Percentiles rank a stretch among this genome's conserved stretches.
Evolutionary conservation across 2,329 filamentous ascomycete genomes (phyloP).

Genomic region (Volutella citrinella): DNA sequence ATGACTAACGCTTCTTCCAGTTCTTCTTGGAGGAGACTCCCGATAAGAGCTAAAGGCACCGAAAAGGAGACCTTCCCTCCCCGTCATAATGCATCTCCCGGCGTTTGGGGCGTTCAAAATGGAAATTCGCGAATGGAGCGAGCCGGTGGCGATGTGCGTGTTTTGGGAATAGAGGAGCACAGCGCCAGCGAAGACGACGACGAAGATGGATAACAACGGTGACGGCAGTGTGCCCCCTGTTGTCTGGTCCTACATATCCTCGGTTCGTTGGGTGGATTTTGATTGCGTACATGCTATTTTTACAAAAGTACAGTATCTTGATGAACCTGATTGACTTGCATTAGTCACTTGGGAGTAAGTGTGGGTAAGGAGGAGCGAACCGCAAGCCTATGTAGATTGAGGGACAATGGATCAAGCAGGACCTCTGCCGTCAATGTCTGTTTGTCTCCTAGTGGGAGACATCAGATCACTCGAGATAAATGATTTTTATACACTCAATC

Average conservation of each 20-base stretch:
- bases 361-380: too few relatives aligned
- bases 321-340: too few relatives aligned
- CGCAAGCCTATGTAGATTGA: slow-evolving; percentile 44
- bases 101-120: slow-evolving; percentile 54
- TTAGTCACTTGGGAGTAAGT: too few relatives aligned
- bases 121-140: slow-evolving; percentile 27
- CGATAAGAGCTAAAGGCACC: slow-evolving; percentile 52
- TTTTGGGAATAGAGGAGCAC: slow-evolving; percentile 37
- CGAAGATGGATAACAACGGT: slow-evolving; percentile 58
- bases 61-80: slow-evolving; percentile 31
- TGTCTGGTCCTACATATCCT: slow-evolving; percentile 54
- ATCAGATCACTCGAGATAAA: slow-evolving; percentile 9
- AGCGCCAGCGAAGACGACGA: slow-evolving; percentile 63
- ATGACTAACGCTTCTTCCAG: slow-evolving; percentile 38
- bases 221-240: slow-evolving; percentile 66
- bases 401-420: slow-evolving; percentile 61
- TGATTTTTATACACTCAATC: slow-evolving; percentile 15
- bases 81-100: slow-evolving; percentile 31
- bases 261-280: slow-evolving; percentile 7
- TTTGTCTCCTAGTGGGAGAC: slow-evolving; percentile 39
- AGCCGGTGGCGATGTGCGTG: slow-evolving; percentile 26
- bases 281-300: slow-evolving; percentile 9
- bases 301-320: too few relatives aligned
- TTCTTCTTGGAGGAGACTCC: slow-evolving; percentile 89
- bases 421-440: slow-evolving; percentile 53